phyloP scores from a whole-genome alignment of 2,329 filamentous ascomycete species.

The Penicillium oxalicum region DNA sequence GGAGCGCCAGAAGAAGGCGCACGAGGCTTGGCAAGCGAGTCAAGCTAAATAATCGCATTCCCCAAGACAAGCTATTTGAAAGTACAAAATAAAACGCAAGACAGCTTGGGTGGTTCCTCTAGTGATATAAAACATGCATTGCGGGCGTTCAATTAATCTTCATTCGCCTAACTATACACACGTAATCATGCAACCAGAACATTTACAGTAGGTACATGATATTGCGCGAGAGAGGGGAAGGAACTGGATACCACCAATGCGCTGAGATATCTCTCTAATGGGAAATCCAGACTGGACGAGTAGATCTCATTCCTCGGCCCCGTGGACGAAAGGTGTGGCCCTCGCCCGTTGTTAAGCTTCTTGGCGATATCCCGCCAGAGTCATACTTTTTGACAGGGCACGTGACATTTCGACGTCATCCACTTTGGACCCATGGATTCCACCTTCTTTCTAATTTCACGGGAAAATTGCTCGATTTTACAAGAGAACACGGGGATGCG shows the following conservation, averaged over 20 bases:
- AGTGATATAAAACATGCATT: constrained; percentile 10
- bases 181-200: too few species aligned
- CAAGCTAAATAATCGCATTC: constrained; percentile 17
- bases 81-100: too few species aligned
- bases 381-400: constrained; percentile 2
- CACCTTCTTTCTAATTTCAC: constrained; percentile 10
- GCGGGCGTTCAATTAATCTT: constrained; percentile 14
- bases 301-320: too few species aligned
- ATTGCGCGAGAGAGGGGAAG: too few species aligned
- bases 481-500: constrained; percentile 3
- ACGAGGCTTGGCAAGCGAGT: constrained; percentile 21
- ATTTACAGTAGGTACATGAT: too few species aligned
- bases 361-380: neutral
- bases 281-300: too few species aligned
- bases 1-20: constrained; percentile 76
- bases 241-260: too few species aligned
- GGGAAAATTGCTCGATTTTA: constrained; percentile 8
- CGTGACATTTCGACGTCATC: constrained; percentile 22
- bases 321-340: too few species aligned
- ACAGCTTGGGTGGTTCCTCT: constrained; percentile 4
- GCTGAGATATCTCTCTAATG: too few species aligned
- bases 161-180: too few species aligned
- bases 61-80: neutral
- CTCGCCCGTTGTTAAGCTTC: too few species aligned
- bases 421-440: constrained; percentile 11